Base-by-base conservation (phyloP, 2,329 filamentous ascomycete genomes). In the Alternaria arborescens region DNA sequence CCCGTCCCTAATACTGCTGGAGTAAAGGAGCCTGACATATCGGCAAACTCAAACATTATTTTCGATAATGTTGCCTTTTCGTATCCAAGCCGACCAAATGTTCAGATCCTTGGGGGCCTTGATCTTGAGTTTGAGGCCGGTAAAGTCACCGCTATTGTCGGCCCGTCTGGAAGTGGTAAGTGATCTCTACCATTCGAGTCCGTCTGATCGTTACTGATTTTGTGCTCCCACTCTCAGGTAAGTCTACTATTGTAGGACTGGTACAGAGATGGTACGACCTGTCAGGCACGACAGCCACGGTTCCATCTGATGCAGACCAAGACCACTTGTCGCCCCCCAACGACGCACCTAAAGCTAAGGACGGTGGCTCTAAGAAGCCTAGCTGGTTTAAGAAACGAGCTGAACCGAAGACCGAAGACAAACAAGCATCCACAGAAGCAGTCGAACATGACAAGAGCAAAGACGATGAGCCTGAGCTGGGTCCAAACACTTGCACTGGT, bases 101-200 rank as follows among this genome's bases (percentile, higher is more conserved):
- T 89, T 61, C 87, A 87, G 68, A 86, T 92, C 0, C 77, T 92
- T 1, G 84, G 90, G 66, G 78, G 83, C 3, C 75, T 92, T 3
- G 82, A 84, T 67, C 77, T 91, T 8, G 80, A 76, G 0, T 86
- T 92, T 56, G 82, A 86, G 60, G 82, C 86, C 8, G 88, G 89
- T 20, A 90, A 91, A 70, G 85, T 89, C 2, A 92, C 89, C 0
- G 91, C 91, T 2, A 89, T 93, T 18, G 90, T 93, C 20, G 91
- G 91, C 0, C 86, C 89, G 0, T 91, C 88, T 3, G 62, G 62
- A 18, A 60, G 58, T 52, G 58, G 58, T 60, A 41, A 56, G 58
- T 41, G 14, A 4, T 26, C 18, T 8, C 5, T 8, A 5, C 3
- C 10, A 20, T 42, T 4, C 18, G 11, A 24, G 7, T 32, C 12